Evolutionary conservation across 164 flowering plant genomes (phyloP), one percentile per base, ranked within the genome.

Genomic region (Pachysandra terminalis): DNA sequence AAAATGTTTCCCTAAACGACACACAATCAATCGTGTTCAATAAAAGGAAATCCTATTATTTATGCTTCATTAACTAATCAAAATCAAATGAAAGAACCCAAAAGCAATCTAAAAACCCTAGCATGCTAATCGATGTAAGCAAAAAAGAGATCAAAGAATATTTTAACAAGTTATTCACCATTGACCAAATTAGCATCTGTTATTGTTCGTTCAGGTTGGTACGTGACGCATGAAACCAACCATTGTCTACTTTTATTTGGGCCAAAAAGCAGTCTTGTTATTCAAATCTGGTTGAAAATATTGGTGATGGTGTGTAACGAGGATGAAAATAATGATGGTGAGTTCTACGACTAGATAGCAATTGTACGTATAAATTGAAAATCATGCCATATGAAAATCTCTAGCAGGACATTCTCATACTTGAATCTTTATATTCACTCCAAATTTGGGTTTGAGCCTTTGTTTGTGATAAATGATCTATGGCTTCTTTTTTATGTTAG

Each of bases 161-260:
- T n/a, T 32, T n/a, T n/a, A n/a, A n/a, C 45, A 19, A 51, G 26
- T 35, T 24, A 55, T 5, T 41, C 13, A 8, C 24, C 35, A 27
- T 54, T 32, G 59, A 19, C 67, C 21, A 27, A 12, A 23, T 28
- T 26, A 61, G 51, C 19, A 19, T 35, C n/a, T 69, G 12, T 53
- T 26, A 10, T 45, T 57, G 22, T 57, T 25, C 61, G 45, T 71
- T 26, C 82, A 88, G 97, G 97, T 73, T 90, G 94, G 21, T 90
- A 87, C 67, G 97, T 89, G 59, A 90, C 97, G 65, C 96, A 90
- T 40, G 93, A 90, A 77, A 88, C 96, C 55, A 87, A 88, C 78
- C 96, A 90, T 78, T 71, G 84, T 90, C 55, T 90, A 90, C 70
- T 90, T 90, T 82, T 86, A 87, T 69, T 73, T 89, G 82, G 95